Evolutionary conservation across 148 eudicot species (phyloP).

Genomic region (Camellia granthamiana): DNA sequence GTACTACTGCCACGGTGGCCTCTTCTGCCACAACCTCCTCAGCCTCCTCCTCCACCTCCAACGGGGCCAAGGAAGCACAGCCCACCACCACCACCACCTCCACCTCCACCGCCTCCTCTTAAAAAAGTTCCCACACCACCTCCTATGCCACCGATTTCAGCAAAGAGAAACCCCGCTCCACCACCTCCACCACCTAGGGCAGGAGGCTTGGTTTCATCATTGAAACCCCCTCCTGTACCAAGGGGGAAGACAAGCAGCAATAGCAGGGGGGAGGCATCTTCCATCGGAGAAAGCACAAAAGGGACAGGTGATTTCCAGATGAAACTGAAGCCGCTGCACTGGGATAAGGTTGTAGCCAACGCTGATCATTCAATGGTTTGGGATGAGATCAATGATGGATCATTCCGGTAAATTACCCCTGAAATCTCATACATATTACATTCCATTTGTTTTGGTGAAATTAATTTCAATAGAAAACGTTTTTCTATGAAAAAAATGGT

Average conservation of each 20-base stretch:
- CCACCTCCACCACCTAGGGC: constrained; percentile 20
- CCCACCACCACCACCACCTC: constrained; percentile 10
- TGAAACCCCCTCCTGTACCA: constrained; percentile 29
- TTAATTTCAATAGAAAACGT: too few species aligned
- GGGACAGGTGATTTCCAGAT: constrained; percentile 12
- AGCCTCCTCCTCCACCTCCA: constrained; percentile 15
- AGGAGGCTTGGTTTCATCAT: constrained; percentile 15
- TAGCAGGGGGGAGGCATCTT: constrained; percentile 6
- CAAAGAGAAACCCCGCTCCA: constrained; percentile 16
- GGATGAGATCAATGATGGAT: constrained; percentile 45
- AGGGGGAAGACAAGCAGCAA: constrained; percentile 16
- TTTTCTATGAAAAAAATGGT: too few species aligned
- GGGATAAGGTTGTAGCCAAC: constrained; percentile 46
- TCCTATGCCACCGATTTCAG: constrained; percentile 17
- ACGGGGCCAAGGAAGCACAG: not conserved
- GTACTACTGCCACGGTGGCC: not conserved
- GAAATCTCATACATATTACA: not conserved
- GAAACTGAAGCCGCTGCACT: constrained; percentile 46
- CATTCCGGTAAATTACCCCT: constrained; percentile 25
- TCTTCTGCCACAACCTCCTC: constrained; percentile 14
- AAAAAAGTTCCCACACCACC: constrained; percentile 25
- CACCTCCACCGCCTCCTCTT: constrained; percentile 25
- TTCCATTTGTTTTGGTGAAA: not conserved
- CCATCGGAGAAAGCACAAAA: constrained; percentile 20
- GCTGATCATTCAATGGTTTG: constrained; percentile 49